These are phyloP conservation scores for Candida corydali DNA, from an alignment of 805 yeast genomes.

Conservation along the genomic window DNA sequence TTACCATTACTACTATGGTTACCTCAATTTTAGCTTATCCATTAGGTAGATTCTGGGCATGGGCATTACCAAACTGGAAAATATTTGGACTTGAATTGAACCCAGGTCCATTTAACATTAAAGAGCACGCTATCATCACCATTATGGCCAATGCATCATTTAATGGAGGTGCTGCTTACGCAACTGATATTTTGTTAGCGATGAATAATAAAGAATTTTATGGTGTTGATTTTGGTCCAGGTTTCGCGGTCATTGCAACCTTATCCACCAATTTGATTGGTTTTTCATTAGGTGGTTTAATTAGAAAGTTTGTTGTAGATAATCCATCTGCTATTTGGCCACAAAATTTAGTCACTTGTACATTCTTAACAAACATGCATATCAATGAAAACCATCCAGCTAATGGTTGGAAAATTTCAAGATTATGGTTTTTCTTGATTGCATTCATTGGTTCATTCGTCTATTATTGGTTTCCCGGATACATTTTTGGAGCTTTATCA, in stretches of 20 bases:
- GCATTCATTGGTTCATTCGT: slow-evolving; percentile 38
- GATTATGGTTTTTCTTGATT: slow-evolving; percentile 45
- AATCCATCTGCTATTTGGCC: slow-evolving; percentile 77
- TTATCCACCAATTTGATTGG: slow-evolving; percentile 60
- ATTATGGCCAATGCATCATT: slow-evolving; percentile 48
- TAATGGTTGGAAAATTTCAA: slow-evolving; percentile 58
- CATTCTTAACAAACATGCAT: slow-evolving; percentile 52
- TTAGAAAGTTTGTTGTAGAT: slow-evolving; percentile 54
- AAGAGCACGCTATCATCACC: slow-evolving; percentile 57
- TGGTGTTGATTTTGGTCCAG: slow-evolving; percentile 43
- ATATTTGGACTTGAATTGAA: slow-evolving; percentile 36
- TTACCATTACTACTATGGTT: slow-evolving; percentile 48
- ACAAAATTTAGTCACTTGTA: slow-evolving; percentile 52
- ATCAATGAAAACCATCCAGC: slow-evolving; percentile 48
- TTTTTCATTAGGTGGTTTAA: slow-evolving; percentile 62
- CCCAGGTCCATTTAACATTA: slow-evolving; percentile 59
- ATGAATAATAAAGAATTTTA: slow-evolving; percentile 41
- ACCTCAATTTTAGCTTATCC: slow-evolving; percentile 61
- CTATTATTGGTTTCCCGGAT: slow-evolving; percentile 62
- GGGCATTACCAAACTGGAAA: slow-evolving; percentile 31
- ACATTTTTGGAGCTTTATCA: slow-evolving; percentile 54
- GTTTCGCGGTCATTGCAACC: slow-evolving; percentile 50
- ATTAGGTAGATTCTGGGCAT: slow-evolving; percentile 48
- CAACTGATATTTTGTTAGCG: slow-evolving; percentile 54
- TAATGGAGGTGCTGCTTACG: slow-evolving; percentile 46